Base-by-base conservation (phyloP, 2,329 filamentous ascomycete genomes). In the Chalara sp. region DNA sequence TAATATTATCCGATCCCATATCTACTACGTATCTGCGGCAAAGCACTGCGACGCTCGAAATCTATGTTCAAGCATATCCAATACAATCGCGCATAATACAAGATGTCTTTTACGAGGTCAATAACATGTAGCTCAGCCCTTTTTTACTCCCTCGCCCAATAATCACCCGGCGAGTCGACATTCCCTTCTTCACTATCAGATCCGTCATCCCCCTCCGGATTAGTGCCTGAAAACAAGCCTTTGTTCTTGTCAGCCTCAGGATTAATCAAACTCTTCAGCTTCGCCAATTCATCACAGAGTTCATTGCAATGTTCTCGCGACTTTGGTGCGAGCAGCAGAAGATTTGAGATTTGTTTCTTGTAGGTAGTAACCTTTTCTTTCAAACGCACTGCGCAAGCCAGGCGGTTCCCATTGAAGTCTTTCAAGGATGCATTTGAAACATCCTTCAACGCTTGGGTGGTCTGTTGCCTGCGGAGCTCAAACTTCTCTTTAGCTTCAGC, bases 1-100 rank as follows among this genome's bases (percentile, higher is more conserved):
- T 65, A 65, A 65, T 62, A 46, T 10, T 31, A 40, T 28, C 12
- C 13, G 12, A 30, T 33, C 7, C 39, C 11, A 42, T 32, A 8
- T 32, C 33, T 32, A 21, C 33, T 32, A 21, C 35, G 35, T 45
- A 33, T 30, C 21, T 33, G 30, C 30, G 41, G 46, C 10, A 35
- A 32, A 7, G 39, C 35, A 10, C 35, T n/a, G n/a, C 8, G n/a
- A n/a, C 3, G 40, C 46, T 44, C 32, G 40, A 46, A 41, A 29
- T 21, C 21, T 21, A 21, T 21, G 21, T 21, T 21, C 21, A 21
- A 21, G 21, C 21, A 21, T 21, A 21, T 21, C 21, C 21, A 21
- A 21, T 21, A 21, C 21, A 21, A 21, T 21, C 21, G 21, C 21
- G 21, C 3, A 21, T 21, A 21, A 21, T 21, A 21, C 21, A 21